Conservation (phyloP, 192 early-diverging fungal species). For the Linnemannia hyalina region DNA sequence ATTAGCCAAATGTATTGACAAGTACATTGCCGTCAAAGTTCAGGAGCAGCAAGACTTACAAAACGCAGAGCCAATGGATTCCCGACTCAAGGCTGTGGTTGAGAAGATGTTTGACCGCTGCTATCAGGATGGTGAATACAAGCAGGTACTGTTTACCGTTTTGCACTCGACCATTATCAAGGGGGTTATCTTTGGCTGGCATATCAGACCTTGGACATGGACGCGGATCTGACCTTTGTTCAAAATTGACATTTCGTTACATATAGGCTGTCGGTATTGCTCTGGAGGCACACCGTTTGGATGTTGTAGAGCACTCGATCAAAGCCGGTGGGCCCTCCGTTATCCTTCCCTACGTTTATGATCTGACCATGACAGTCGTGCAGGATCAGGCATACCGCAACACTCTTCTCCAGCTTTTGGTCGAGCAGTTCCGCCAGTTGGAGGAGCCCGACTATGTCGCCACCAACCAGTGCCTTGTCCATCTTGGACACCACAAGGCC, state of each 20-base stretch:
- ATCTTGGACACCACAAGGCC: slow-evolving; percentile 84
- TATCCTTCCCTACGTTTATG: slow-evolving; percentile 89
- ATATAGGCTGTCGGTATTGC: slow-evolving; percentile 93
- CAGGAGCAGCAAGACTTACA: slow-evolving; percentile 58
- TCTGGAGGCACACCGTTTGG: slow-evolving; percentile 90
- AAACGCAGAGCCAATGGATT: slow-evolving; percentile 71
- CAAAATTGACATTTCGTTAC: not conserved
- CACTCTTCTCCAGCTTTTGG: slow-evolving; percentile 82
- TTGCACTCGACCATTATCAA: not conserved
- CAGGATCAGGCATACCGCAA: slow-evolving; percentile 85
- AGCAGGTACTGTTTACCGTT: slow-evolving; percentile 65
- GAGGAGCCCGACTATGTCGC: slow-evolving; percentile 92
- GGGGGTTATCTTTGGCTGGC: not conserved
- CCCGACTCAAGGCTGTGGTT: slow-evolving; percentile 87
- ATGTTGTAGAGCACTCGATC: slow-evolving; percentile 90
- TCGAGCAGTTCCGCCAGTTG: slow-evolving; percentile 79
- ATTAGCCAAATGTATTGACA: slow-evolving; percentile 92
- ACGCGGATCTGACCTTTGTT: not conserved
- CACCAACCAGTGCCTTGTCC: slow-evolving; percentile 91
- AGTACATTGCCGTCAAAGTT: slow-evolving; percentile 87
- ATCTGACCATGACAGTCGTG: slow-evolving; percentile 88
- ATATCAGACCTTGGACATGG: not conserved
- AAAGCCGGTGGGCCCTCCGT: slow-evolving; percentile 74
- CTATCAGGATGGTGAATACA: slow-evolving; percentile 86
- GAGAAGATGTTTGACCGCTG: slow-evolving; percentile 97